Evolutionary conservation across 176 grass and related monocot species (phyloP).

Genomic region (Oryza coarctata): DNA sequence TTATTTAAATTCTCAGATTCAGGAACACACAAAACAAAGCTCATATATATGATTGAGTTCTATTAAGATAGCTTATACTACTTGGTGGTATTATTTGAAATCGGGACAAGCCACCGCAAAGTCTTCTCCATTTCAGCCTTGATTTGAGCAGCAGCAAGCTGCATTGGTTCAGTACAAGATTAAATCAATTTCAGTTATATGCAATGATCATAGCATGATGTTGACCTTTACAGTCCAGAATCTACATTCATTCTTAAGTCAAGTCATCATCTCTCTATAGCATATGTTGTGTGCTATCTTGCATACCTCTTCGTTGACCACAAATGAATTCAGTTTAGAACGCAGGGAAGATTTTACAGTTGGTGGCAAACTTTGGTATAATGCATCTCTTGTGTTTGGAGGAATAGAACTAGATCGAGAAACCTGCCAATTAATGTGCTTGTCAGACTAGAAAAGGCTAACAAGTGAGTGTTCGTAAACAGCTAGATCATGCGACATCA

Average conservation of each 20-base stretch:
- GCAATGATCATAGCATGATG: slow-evolving; percentile 6
- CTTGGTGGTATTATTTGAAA: slow-evolving; percentile 96
- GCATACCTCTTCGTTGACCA: slow-evolving; percentile 84
- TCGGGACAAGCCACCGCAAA: slow-evolving; percentile 74
- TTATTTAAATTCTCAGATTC: slow-evolving; percentile 22
- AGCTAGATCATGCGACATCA: slow-evolving; percentile 22
- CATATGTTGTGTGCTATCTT: slow-evolving; percentile 15
- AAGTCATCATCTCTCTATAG: not conserved
- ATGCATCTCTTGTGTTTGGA: slow-evolving; percentile 84
- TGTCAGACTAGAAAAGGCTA: slow-evolving; percentile 33
- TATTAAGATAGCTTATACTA: slow-evolving; percentile 46
- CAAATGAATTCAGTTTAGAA: slow-evolving; percentile 65
- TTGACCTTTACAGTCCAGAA: slow-evolving; percentile 18
- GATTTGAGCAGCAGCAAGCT: slow-evolving; percentile 80
- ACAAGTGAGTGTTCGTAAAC: slow-evolving; percentile 5
- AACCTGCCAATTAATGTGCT: slow-evolving; percentile 46
- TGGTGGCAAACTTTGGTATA: slow-evolving; percentile 90
- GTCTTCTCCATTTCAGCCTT: slow-evolving; percentile 97
- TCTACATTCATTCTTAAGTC: slow-evolving; percentile 1
- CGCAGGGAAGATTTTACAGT: slow-evolving; percentile 78
- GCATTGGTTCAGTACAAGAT: slow-evolving; percentile 35
- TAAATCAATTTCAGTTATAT: slow-evolving; percentile 20
- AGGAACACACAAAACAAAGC: slow-evolving; percentile 29
- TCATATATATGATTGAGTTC: slow-evolving; percentile 31
- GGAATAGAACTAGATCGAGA: slow-evolving; percentile 88